Percentiles rank a stretch among this genome's conserved stretches.
These are phyloP conservation scores for Fusarium caatingaense DNA, from an alignment of 2,329 filamentous ascomycete species.

Conservation along the genomic window DNA sequence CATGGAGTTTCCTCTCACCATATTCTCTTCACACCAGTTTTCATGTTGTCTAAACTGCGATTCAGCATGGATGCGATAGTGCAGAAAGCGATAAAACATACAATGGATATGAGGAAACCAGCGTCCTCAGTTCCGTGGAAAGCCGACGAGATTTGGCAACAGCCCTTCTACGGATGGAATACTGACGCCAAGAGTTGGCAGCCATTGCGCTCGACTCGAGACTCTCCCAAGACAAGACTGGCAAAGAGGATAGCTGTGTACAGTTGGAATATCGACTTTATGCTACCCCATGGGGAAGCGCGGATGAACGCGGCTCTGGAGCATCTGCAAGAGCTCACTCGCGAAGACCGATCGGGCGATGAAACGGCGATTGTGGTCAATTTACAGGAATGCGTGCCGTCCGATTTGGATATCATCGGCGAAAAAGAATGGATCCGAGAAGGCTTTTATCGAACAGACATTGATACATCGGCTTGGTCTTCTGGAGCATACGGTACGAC, in stretches of 20 bases:
- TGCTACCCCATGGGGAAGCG: constrained; percentile 47
- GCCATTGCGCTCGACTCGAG: not conserved
- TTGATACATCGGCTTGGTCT: constrained; percentile 57
- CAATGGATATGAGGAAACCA: not conserved
- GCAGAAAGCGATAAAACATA: not conserved
- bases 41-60: not conserved
- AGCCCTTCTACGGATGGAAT: not conserved
- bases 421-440: constrained; percentile 59
- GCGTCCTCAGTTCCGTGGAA: not conserved
- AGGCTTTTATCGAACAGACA: constrained; percentile 61
- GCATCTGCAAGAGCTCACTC: constrained; percentile 38
- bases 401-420: constrained; percentile 59
- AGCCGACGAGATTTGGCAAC: not conserved
- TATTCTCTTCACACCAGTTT: not conserved
- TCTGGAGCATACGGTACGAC: constrained; percentile 62
- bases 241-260: constrained; percentile 45
- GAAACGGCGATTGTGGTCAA: constrained; percentile 56
- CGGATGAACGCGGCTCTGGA: constrained; percentile 51
- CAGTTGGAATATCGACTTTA: constrained; percentile 55
- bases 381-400: constrained; percentile 63
- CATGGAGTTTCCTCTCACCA: accelerated
- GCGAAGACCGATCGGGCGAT: constrained; percentile 4
- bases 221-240: no score
- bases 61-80: not conserved
- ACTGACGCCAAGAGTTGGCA: not conserved